Evolutionary conservation across 2,329 filamentous ascomycete genomes (phyloP), one percentile per base, ranked within the genome.

Genomic region (Aspergillus amoenus): DNA sequence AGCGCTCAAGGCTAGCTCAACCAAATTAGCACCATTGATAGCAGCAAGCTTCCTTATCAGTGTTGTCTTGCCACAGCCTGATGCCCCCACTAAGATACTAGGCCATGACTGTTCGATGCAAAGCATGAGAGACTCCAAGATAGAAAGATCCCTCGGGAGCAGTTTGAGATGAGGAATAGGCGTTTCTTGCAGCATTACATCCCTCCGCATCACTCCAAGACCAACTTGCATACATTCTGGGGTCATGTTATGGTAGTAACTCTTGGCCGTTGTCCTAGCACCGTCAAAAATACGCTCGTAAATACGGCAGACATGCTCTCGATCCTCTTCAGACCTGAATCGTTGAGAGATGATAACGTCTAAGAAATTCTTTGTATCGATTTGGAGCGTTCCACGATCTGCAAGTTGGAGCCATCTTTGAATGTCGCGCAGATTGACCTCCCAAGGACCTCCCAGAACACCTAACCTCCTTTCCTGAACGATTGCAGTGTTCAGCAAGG

Each of bases 401-500:
- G 90, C 78, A 13, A 97, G 76, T 63, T 89, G 84, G 47, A 97
- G 78, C 93, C 93, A 97, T 59, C 93, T 84, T 55, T 94, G 84
- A 3, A 91, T 90, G 72, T 97, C 93, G 72, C 92, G 88, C 62
- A 99, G 78, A 68, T 96, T 99, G 71, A 96, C 94, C 69, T 97
- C 94, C 94, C 92, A 99, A 1, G 95, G 94, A 6, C 88, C 90
- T 44, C 86, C 86, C 41, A 80, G 71, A 12, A 76, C 73, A 39
- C 84, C 85, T 60, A 88, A 80, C 7, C 72, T 73, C 48, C 80
- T 78, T 43, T 77, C 74, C 27, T 82, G 79, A 4, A 86, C 80
- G 24, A 95, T 85, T 37, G 89, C 84, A 30, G 84, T 80, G 61
- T 96, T 91, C 9, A 97, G 79, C n/a, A 81, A 79, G 1, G 88